Evolutionary conservation across 192 early-diverging fungal species (phyloP), one percentile per base, ranked within the genome.

Genomic region (Dimargaris xerosporica): DNA sequence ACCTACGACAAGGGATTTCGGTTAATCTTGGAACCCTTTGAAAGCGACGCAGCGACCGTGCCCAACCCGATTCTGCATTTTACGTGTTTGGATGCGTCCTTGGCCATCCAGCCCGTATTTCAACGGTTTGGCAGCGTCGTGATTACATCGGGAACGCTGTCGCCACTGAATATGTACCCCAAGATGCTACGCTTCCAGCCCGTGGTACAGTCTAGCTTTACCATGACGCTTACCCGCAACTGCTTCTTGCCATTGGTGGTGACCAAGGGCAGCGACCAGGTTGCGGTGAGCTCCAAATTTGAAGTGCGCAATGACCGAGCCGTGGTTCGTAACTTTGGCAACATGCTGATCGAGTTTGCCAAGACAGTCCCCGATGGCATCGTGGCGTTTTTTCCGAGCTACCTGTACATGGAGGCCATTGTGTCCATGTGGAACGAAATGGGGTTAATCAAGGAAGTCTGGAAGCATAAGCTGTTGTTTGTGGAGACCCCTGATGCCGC

Each of bases 81-180:
- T 53, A 83, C 89, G 67, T 99, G 97, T 67, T 71, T 99, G 42
- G 97, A 99, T 72, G 93, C 97, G 0, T 89, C 94, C 1, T 78
- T 98, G 55, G 95, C 95, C 4, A 97, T 99, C 64, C 84, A 83
- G 66, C 97, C 97, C 16, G 87, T 99, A 13, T 98, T 99, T 80
- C 84, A 94, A 29, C 80, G 94, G 19, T 99, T 98, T 74, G 85
- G 84, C 60, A 86, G 89, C 3, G 97, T 99, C 12, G 86, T 97
- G 55, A 96, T 99, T 68, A 99, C 97, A 0, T 98, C 95, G 2
- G 97, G 97, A 59, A 99, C 97, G n/a, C 75, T 99, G 52, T 99
- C 97, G 16, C 97, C 97, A 1, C 78, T 99, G 77, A 92, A 96
- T 47, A 89, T 99, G 77, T 99, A 99, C 63, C 95, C 97, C 26